Conservation (phyloP, 495 filamentous ascomycete species). For the Lasiosphaeria ovina region DNA sequence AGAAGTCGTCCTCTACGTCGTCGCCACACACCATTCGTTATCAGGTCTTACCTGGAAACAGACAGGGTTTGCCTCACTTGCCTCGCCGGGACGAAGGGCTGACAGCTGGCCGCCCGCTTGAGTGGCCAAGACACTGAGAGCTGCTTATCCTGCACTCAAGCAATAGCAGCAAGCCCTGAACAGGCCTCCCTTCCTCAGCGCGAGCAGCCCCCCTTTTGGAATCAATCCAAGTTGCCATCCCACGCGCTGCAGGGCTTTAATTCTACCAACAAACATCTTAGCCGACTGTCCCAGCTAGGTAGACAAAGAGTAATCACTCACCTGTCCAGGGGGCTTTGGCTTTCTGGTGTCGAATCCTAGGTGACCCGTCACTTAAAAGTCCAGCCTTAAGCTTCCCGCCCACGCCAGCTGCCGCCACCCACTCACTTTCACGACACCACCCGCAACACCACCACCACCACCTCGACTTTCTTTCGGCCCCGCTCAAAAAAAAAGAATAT, state of each 20-base stretch:
- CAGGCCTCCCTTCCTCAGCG: constrained; percentile 12
- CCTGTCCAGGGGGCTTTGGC: constrained; percentile 17
- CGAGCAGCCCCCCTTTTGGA: neutral
- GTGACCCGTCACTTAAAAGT: constrained; percentile 8
- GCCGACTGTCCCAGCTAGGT: constrained; percentile 10
- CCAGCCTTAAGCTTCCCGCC: constrained; percentile 2
- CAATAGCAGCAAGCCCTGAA: constrained; percentile 19
- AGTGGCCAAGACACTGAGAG: constrained; percentile 27
- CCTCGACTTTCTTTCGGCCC: constrained; percentile 4
- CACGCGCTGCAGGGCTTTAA: neutral
- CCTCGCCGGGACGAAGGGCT: constrained; percentile 17
- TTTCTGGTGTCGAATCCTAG: constrained; percentile 1
- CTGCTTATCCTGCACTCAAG: constrained; percentile 30
- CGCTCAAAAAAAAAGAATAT: neutral
- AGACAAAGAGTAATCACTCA: constrained; percentile 9
- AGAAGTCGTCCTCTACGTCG: constrained; percentile 8
- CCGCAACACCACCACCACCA: neutral
- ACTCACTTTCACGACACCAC: neutral
- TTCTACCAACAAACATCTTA: constrained; percentile 9
- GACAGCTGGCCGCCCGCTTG: constrained; percentile 23
- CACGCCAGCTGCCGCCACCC: neutral
- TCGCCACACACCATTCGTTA: constrained; percentile 25
- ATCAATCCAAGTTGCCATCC: neutral
- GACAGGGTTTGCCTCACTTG: constrained; percentile 1
- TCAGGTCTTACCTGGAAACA: constrained; percentile 13